Evolutionary conservation across 106 monocot species (phyloP), one percentile per base, ranked within the genome.

Genomic region (Dioscorea dumetorum): DNA sequence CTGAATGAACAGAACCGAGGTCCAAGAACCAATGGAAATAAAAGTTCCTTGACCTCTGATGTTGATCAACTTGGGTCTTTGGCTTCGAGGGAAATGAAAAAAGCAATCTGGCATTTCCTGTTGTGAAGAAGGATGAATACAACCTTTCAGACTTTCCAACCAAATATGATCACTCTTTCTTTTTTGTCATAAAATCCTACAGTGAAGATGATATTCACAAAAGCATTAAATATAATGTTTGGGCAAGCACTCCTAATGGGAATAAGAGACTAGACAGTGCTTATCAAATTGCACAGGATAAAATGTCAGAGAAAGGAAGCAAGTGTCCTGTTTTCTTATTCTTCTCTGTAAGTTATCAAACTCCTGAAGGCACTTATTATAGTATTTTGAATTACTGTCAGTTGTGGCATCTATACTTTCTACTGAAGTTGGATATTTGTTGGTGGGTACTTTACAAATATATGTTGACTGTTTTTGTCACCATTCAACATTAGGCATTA

Each of bases 201-300:
- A 85, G 85, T 59, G 85, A 85, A 57, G 85, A 85, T 82, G 85
- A 85, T 62, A 70, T 85, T 53, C 85, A 87, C 66, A 87, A 87
- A 77, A 87, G 87, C 64, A 83, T 87, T 20, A 87, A 87, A 66
- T 87, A 87, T 57, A 80, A 83, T 78, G 87, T 87, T 4, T 87
- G 87, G 87, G 68, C 87, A 49, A 87, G 87, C 57, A 87, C 87
- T 65, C 83, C 83, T 56, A 87, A 78, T 72, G 87, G 87, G 65
- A 87, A 87, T 50, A 83, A 64, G 59, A 87, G 83, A 66, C 83
- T 87, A 50, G 83, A 83, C 53, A 83, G 67, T 80, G 87, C 80
- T 57, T 87, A 73, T 70, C 82, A 77, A 72, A 61, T 80, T 77
- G 87, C 80, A 64, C 80, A 71, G 24, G 80, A 77, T 65, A 85